These are phyloP conservation scores for Wickerhamiella kurtzmanii DNA, from an alignment of 805 yeast species.

Conservation along the genomic window DNA sequence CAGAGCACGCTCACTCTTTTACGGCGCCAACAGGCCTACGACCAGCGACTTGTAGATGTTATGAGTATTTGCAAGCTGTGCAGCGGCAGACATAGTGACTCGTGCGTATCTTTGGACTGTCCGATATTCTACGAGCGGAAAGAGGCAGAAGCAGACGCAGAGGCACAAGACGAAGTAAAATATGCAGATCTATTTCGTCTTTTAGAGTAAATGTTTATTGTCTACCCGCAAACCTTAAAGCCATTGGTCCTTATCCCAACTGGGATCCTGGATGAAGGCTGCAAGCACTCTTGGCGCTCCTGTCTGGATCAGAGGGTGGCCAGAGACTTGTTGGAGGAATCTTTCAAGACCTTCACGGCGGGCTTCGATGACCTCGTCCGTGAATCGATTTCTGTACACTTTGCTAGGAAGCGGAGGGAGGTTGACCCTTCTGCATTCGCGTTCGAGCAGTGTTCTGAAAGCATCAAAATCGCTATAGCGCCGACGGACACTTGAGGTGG, in stretches of 20 bases:
- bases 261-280: constrained; percentile 77
- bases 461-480: constrained; percentile 82
- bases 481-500: constrained; percentile 58
- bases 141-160: constrained; percentile 4
- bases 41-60: constrained; percentile 3
- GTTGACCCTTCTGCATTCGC: constrained; percentile 64
- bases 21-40: constrained; percentile 5
- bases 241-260: constrained; percentile 42
- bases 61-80: constrained; percentile 12
- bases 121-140: constrained; percentile 14
- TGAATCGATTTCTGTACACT: constrained; percentile 59
- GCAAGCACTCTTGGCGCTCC: constrained; percentile 57
- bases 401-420: constrained; percentile 91
- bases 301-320: constrained; percentile 87
- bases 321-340: constrained; percentile 66
- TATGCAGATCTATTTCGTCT: not conserved
- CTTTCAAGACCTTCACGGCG: constrained; percentile 73
- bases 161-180: not conserved
- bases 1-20: not conserved
- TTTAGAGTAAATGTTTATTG: not conserved
- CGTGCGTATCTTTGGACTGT: constrained; percentile 18
- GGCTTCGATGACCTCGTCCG: constrained; percentile 69
- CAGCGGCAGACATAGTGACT: constrained; percentile 5
- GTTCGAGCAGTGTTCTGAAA: constrained; percentile 58
- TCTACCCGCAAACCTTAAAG: not conserved